Evolutionary conservation across 805 yeast genomes (phyloP).

Genomic region (Yarrowia keelungensis): DNA sequence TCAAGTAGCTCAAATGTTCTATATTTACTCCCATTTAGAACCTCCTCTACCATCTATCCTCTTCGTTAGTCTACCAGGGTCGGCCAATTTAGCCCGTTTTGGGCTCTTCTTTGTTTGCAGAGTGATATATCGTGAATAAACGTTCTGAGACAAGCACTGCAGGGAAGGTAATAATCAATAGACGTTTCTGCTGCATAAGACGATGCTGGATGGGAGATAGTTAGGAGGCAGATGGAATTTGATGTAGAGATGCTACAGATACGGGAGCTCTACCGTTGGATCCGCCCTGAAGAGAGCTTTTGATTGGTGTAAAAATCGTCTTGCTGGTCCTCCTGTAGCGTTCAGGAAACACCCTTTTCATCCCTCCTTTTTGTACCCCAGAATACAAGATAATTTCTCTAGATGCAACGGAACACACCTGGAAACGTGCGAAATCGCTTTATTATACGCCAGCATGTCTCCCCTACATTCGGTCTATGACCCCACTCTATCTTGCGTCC

Average conservation of each 20-base stretch:
- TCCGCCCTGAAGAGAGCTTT: background rate
- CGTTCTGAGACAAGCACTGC: background rate
- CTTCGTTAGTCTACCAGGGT: background rate
- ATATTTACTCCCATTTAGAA: too few species aligned
- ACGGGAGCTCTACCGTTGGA: background rate
- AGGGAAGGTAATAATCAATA: slow-evolving; percentile 23
- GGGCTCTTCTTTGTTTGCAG: background rate
- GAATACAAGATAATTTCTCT: background rate
- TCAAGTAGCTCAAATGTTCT: background rate
- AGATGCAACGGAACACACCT: background rate
- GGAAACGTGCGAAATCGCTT: background rate
- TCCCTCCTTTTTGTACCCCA: background rate
- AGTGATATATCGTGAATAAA: background rate
- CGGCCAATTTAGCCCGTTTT: slow-evolving; percentile 9
- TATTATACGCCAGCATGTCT: background rate
- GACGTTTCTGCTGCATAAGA: slow-evolving; percentile 7
- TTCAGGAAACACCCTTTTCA: too few species aligned
- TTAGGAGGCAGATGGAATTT: background rate
- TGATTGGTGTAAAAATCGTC: background rate
- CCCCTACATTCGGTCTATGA: background rate
- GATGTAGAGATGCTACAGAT: background rate
- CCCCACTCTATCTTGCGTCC: slow-evolving; percentile 19
- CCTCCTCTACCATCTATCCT: too few species aligned
- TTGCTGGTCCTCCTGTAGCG: too few species aligned
- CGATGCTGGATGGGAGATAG: background rate